phyloP scores from a whole-genome alignment of 2,329 filamentous ascomycete genomes.

The Claviceps paspali region DNA sequence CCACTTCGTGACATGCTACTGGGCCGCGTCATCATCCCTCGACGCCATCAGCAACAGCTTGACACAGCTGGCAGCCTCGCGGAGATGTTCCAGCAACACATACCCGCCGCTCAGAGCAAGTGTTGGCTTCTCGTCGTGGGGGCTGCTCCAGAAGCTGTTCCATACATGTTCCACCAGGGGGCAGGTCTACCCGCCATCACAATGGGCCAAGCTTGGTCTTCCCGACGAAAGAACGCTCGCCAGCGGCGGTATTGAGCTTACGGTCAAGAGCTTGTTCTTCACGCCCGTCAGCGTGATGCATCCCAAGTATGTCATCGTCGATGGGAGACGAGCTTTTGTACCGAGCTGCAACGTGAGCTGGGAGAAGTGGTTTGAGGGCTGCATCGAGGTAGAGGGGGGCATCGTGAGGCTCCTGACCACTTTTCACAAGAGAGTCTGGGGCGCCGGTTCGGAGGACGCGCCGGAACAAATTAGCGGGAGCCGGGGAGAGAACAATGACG shows the following conservation, averaged over 20 bases:
- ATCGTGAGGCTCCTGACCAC: conserved; percentile 44
- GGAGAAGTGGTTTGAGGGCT: conserved; percentile 78
- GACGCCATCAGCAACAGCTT: conserved; percentile 42
- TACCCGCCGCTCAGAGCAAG: conserved; percentile 38
- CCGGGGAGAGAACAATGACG: not conserved
- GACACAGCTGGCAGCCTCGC: conserved; percentile 36
- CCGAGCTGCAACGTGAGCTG: conserved; percentile 77
- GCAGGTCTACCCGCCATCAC: conserved; percentile 39
- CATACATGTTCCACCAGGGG: conserved; percentile 51
- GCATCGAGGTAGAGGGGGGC: conserved; percentile 48
- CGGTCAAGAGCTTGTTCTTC: conserved; percentile 66
- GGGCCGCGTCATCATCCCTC: conserved; percentile 51
- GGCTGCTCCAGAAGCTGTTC: conserved; percentile 57
- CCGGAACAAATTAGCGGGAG: not conserved
- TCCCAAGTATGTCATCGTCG: conserved; percentile 66
- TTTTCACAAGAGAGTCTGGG: conserved; percentile 62
- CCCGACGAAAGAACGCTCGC: conserved; percentile 36
- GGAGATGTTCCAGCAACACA: conserved; percentile 11
- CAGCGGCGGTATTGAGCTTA: conserved; percentile 47
- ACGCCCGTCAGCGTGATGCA: conserved; percentile 77
- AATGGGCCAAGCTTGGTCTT: conserved; percentile 52
- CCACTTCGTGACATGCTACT: conserved; percentile 71
- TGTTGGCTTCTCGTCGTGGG: conserved; percentile 63
- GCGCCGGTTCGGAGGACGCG: conserved; percentile 9
- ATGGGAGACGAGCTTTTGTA: conserved; percentile 49